Evolutionary conservation across 2,329 filamentous ascomycete species (phyloP).

Genomic region (Colletotrichum filicis): DNA sequence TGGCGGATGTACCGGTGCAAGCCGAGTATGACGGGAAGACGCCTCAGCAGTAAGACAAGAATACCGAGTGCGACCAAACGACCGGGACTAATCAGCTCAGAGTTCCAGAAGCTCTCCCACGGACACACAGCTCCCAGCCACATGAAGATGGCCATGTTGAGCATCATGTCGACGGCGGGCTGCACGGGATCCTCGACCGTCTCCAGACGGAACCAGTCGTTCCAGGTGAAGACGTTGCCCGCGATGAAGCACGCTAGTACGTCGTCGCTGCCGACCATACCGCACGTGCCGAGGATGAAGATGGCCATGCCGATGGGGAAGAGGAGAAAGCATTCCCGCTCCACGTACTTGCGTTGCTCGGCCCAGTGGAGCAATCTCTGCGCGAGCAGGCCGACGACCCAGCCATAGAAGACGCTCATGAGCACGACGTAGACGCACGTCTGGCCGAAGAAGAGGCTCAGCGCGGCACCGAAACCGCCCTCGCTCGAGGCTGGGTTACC

Average conservation of each 20-base stretch:
- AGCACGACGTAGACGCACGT: conserved; percentile 87
- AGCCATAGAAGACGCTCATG: conserved; percentile 81
- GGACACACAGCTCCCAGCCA: conserved; percentile 91
- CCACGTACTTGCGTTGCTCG: conserved; percentile 82
- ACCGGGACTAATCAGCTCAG: conserved; percentile 76
- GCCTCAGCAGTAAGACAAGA: conserved; percentile 79
- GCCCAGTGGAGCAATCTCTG: conserved; percentile 87
- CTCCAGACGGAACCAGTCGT: conserved; percentile 92
- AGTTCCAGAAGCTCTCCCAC: conserved; percentile 76
- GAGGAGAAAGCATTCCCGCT: conserved; percentile 87
- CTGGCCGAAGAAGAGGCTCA: conserved; percentile 85
- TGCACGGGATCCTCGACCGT: conserved; percentile 91
- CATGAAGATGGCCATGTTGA: conserved; percentile 89
- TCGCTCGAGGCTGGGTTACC: conserved; percentile 56
- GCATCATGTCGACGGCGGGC: conserved; percentile 92
- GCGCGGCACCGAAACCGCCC: conserved; percentile 73
- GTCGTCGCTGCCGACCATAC: conserved; percentile 88
- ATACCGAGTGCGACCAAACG: conserved; percentile 79
- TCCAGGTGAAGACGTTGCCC: conserved; percentile 90
- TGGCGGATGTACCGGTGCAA: conserved; percentile 82
- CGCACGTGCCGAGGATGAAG: conserved; percentile 88
- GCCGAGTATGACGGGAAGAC: conserved; percentile 79
- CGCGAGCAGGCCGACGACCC: conserved; percentile 80
- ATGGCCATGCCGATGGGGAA: conserved; percentile 87
- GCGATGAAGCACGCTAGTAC: conserved; percentile 93